Conservation (phyloP, 2,329 filamentous ascomycete species). For the Colletotrichum scovillei region DNA sequence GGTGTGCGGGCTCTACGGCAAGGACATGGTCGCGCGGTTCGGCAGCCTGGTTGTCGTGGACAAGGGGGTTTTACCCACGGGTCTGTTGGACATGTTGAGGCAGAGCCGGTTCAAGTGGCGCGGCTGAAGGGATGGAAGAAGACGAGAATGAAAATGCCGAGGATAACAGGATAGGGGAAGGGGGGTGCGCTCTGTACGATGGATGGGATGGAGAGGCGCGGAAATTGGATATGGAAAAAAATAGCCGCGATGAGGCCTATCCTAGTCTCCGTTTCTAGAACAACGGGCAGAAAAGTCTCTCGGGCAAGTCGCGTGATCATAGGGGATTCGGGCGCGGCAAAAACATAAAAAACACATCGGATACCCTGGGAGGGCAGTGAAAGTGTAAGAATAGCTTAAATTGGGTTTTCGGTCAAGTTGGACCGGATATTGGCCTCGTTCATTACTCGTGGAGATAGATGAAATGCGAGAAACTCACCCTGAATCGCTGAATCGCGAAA, state of each 20-base stretch:
- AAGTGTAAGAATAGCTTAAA: conserved; percentile 8
- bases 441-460: neutral
- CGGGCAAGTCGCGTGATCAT: neutral
- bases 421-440: neutral
- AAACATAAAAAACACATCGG: neutral
- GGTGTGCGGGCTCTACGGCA: conserved; percentile 50
- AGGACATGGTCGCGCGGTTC: conserved; percentile 52
- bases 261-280: neutral
- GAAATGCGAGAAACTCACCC: neutral
- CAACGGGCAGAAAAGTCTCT: neutral
- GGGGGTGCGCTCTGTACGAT: no score
- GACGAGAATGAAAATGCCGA: neutral
- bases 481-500: neutral
- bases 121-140: conserved; percentile 39
- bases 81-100: conserved; percentile 50
- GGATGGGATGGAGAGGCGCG: neutral
- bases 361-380: neutral
- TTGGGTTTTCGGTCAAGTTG: neutral
- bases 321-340: neutral
- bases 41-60: conserved; percentile 53
- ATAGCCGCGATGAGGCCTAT: conserved; percentile 10
- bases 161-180: neutral
- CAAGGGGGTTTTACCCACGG: conserved; percentile 51
- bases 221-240: neutral
- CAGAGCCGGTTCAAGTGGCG: conserved; percentile 51